phyloP scores from a whole-genome alignment of 2,329 filamentous ascomycete genomes.

The Davidsoniella neocaledoniae region DNA sequence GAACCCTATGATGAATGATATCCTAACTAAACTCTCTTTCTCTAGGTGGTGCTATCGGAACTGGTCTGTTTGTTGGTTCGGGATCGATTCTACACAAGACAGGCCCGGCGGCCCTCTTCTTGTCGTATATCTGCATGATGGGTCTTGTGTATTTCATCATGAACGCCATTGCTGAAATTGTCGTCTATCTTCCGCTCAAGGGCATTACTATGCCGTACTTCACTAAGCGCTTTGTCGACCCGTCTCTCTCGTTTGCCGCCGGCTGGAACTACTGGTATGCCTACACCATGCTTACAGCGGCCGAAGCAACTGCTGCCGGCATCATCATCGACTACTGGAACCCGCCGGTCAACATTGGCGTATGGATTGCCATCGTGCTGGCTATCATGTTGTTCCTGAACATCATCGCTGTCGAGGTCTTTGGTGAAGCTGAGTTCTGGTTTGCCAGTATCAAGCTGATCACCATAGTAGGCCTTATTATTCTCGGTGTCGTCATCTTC shows the following conservation, averaged over 20 bases:
- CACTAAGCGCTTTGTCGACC: conserved; percentile 37
- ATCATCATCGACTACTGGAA: conserved; percentile 47
- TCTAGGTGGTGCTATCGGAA: conserved; percentile 38
- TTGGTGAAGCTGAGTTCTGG: conserved; percentile 46
- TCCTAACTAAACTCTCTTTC: not conserved
- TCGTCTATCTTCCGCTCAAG: conserved; percentile 35
- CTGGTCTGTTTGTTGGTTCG: conserved; percentile 46
- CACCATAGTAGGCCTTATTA: conserved; percentile 39
- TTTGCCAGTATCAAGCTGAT: conserved; percentile 44
- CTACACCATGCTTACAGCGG: conserved; percentile 39
- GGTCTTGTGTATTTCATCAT: conserved; percentile 35
- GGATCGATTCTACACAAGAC: conserved; percentile 37
- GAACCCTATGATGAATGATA: not conserved
- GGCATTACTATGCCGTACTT: conserved; percentile 42
- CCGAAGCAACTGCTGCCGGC: conserved; percentile 39
- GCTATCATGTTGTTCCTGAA: conserved; percentile 37
- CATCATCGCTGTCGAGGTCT: conserved; percentile 38
- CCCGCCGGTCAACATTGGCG: conserved; percentile 30
- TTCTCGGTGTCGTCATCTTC: conserved; percentile 38
- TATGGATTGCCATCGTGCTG: conserved; percentile 44
- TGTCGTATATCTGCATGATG: conserved; percentile 47
- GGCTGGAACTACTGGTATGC: conserved; percentile 49
- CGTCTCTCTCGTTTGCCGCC: conserved; percentile 36
- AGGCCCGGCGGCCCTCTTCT: conserved; percentile 50
- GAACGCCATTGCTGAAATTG: conserved; percentile 39